Base-by-base conservation (phyloP, 495 filamentous ascomycete genomes). In the Margaritispora aquatica region DNA sequence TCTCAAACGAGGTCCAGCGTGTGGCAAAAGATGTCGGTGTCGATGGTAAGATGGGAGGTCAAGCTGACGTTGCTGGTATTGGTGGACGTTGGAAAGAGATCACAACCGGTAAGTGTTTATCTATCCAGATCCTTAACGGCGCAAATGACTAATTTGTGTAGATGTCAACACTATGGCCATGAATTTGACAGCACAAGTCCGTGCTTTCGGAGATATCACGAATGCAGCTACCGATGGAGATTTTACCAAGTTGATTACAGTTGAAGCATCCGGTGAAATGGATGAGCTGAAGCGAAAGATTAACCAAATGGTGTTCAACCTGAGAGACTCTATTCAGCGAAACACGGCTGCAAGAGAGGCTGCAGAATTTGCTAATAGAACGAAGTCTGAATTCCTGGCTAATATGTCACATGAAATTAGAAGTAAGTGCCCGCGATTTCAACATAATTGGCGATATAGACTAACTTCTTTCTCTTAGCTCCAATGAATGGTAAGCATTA, bases 391-490 rank as follows among this genome's bases (percentile, higher is more conserved):
- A 68, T 99, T 99, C 75, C 77, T 99, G 48, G 94, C 94, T 26
- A 99, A 99, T 70, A 99, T 99, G 94, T 94, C 89, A 38, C 94
- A 99, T 82, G 94, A 99, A 73, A 99, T 99, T 60, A 80, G 94
- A 70, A 98, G n/a, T n/a, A n/a, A n/a, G n/a, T n/a, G n/a, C n/a
- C n/a, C n/a, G n/a, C n/a, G n/a, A n/a, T n/a, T n/a, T n/a, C n/a
- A n/a, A n/a, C n/a, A n/a, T n/a, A n/a, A n/a, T n/a, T n/a, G n/a
- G n/a, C n/a, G n/a, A n/a, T n/a, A n/a, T n/a, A n/a, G n/a, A n/a
- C n/a, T n/a, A n/a, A n/a, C n/a, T n/a, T n/a, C n/a, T n/a, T n/a
- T n/a, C n/a, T n/a, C n/a, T n/a, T n/a, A n/a, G n/a, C 94, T 22
- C 94, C 94, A 0, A 97, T 97, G 93, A 57, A 51, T 34, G 29